A percentile compares a stretch with the other conserved stretches of the same genome.
These are phyloP conservation scores for Amanita jacksonii DNA, from an alignment of 768 basidiomycete genomes.

Conservation along the genomic window DNA sequence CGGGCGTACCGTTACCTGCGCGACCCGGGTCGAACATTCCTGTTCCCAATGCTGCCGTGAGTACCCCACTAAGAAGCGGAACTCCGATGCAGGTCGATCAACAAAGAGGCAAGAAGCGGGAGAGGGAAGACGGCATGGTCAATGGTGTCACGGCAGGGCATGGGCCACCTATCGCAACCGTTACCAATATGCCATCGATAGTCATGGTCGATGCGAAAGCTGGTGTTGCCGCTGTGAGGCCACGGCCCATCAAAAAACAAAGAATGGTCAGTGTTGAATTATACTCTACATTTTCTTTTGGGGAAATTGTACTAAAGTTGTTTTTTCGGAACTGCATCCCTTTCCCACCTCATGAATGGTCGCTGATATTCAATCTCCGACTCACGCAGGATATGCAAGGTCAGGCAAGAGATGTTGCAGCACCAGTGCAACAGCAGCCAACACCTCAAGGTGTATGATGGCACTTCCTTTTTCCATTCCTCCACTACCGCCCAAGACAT, in stretches of 20 bases:
- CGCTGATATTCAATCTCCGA: constrained; percentile 5
- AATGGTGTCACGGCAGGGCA: constrained; percentile 21
- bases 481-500: no score
- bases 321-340: no score
- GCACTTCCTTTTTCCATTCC: background rate
- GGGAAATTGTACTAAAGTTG: no score
- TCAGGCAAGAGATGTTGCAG: constrained; percentile 45
- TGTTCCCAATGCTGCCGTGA: constrained; percentile 8
- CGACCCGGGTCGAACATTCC: background rate
- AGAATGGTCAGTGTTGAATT: constrained; percentile 55
- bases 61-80: constrained; percentile 19
- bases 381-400: constrained; percentile 47
- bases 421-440: constrained; percentile 58
- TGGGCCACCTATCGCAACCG: constrained; percentile 16
- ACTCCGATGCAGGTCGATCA: constrained; percentile 25
- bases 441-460: constrained; percentile 59
- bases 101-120: constrained; percentile 31
- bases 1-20: constrained; percentile 7
- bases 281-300: no score
- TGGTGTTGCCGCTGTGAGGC: constrained; percentile 46
- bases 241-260: constrained; percentile 69
- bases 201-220: constrained; percentile 43
- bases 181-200: constrained; percentile 17
- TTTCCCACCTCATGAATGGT: constrained; percentile 5
- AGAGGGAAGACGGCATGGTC: constrained; percentile 26